A percentile compares a stretch with the other conserved stretches of the same genome.
Evolutionary conservation across 371 early-diverging fungal genomes (phyloP).

Genomic region (Apophysomyces ossiformis): DNA sequence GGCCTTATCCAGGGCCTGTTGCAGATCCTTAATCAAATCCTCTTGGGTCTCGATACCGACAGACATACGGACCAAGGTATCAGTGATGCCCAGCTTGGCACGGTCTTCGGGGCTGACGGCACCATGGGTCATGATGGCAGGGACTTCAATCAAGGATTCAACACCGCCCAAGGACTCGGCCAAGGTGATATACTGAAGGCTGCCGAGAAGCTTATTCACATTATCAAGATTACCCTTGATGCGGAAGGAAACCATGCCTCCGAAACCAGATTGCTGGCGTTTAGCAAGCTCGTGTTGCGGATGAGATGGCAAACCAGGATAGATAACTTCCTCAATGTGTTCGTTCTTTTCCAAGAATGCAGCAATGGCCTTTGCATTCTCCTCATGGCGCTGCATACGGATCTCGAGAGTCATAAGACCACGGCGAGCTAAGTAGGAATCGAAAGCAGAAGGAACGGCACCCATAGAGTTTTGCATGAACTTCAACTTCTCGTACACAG

Average conservation of each 20-base stretch:
- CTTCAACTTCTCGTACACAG: slow-evolving; percentile 72
- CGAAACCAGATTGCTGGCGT: slow-evolving; percentile 79
- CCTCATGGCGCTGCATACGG: slow-evolving; percentile 92
- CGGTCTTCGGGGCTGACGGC: slow-evolving; percentile 79
- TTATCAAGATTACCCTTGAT: slow-evolving; percentile 72
- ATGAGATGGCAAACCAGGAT: slow-evolving; percentile 85
- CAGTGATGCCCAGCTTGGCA: slow-evolving; percentile 79
- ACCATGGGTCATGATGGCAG: slow-evolving; percentile 90
- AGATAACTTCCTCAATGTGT: slow-evolving; percentile 77
- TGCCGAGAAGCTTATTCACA: slow-evolving; percentile 72
- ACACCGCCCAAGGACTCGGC: slow-evolving; percentile 91
- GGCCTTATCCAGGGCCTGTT: slow-evolving; percentile 59
- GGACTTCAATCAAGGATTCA: slow-evolving; percentile 83
- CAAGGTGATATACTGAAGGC: slow-evolving; percentile 75
- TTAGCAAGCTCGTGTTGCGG: slow-evolving; percentile 83
- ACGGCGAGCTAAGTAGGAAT: slow-evolving; percentile 94
- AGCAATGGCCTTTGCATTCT: slow-evolving; percentile 84
- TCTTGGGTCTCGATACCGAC: slow-evolving; percentile 84
- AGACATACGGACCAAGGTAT: slow-evolving; percentile 80
- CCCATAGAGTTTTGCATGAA: slow-evolving; percentile 97
- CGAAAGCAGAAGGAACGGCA: slow-evolving; percentile 96
- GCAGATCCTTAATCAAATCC: slow-evolving; percentile 77
- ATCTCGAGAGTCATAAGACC: slow-evolving; percentile 95
- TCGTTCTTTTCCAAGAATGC: slow-evolving; percentile 65
- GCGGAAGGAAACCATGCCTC: slow-evolving; percentile 90